Evolutionary conservation across 768 basidiomycete species (phyloP).

Genomic region (Macrocybe gigantea): DNA sequence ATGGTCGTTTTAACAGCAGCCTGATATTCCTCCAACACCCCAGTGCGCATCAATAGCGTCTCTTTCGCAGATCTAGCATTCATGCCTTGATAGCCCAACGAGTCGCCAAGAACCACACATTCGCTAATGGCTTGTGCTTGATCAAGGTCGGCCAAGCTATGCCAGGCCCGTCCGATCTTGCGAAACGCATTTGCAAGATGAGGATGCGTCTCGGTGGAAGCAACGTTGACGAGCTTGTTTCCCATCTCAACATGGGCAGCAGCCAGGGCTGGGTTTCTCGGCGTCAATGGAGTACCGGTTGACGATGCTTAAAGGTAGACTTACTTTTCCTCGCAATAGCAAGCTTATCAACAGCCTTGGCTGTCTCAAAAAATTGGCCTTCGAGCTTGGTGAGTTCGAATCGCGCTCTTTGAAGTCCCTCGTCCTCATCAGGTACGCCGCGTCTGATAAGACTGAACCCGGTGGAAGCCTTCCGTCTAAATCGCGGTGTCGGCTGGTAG

Average conservation of each 20-base stretch:
- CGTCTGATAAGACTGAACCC: conserved; percentile 76
- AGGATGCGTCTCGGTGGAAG: conserved; percentile 83
- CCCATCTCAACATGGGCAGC: conserved; percentile 82
- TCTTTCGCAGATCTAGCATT: conserved; percentile 98
- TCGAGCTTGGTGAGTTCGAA: conserved; percentile 92
- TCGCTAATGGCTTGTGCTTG: conserved; percentile 91
- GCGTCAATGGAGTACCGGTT: too few relatives aligned
- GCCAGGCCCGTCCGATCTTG: conserved; percentile 84
- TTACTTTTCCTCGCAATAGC: conserved; percentile 75
- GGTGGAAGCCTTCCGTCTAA: conserved; percentile 63
- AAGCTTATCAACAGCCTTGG: conserved; percentile 85
- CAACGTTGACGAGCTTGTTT: conserved; percentile 85
- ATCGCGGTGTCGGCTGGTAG: conserved; percentile 78
- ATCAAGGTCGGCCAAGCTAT: conserved; percentile 82
- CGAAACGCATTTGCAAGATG: conserved; percentile 79
- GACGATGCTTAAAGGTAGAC: conserved; percentile 6
- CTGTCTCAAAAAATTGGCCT: conserved; percentile 86
- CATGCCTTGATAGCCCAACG: conserved; percentile 91
- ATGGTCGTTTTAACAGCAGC: conserved; percentile 90
- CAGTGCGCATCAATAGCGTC: conserved; percentile 83
- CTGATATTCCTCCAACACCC: conserved; percentile 92
- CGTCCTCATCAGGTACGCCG: conserved; percentile 89
- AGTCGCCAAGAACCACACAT: conserved; percentile 94
- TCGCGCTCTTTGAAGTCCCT: conserved; percentile 83
- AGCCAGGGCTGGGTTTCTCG: conserved; percentile 54